Conservation (phyloP, 352 stramenopile species). For the Phytopythium delawarense region DNA sequence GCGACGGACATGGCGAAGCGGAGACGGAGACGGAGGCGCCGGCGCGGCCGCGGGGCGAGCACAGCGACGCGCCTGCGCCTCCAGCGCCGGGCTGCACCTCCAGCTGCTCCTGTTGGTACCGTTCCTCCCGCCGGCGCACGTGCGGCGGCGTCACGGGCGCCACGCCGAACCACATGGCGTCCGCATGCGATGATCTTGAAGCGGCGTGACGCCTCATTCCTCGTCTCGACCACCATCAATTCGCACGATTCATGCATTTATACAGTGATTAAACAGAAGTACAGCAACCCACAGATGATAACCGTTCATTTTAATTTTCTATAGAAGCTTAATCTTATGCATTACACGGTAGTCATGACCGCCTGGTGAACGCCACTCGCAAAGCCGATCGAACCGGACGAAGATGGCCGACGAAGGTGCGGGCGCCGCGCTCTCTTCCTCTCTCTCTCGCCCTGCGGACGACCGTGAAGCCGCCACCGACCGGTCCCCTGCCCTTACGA, state of each 20-base stretch:
- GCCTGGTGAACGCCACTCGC: neutral
- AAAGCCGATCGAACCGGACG: neutral
- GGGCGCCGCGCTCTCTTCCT: neutral
- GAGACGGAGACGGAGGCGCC: neutral
- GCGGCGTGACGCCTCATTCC: no score
- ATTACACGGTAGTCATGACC: neutral
- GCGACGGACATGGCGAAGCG: neutral
- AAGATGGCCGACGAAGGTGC: slow-evolving; percentile 61
- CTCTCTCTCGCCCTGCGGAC: neutral
- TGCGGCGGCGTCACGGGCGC: slow-evolving; percentile 46
- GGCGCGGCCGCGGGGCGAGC: neutral
- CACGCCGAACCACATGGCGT: slow-evolving; percentile 64
- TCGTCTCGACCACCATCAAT: no score
- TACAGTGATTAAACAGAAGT: no score
- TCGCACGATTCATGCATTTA: no score
- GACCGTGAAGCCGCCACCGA: neutral
- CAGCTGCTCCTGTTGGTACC: slow-evolving; percentile 10
- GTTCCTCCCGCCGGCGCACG: slow-evolving; percentile 20
- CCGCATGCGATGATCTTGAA: no score
- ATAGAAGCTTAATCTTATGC: neutral
- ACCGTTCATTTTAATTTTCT: neutral
- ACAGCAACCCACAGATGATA: no score
- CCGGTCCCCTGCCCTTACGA: neutral
- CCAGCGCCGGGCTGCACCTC: neutral
- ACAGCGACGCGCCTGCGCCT: neutral